phyloP scores from a whole-genome alignment of 1,284 basidiomycete genomes.

The Microbotryum lychnidis-dioicae region DNA sequence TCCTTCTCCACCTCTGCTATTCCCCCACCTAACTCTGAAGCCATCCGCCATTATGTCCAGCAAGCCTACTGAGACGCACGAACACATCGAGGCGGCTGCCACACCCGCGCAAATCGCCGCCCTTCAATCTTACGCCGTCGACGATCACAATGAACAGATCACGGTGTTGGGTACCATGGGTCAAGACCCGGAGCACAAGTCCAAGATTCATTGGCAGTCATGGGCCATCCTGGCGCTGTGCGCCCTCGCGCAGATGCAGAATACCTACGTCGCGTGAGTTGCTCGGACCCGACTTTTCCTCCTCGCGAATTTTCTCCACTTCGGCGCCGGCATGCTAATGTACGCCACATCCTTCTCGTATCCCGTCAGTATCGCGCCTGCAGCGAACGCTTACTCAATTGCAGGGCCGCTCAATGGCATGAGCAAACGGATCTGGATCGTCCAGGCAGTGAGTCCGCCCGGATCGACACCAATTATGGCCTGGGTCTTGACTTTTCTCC shows the following conservation, averaged over 20 bases:
- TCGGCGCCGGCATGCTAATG: neutral
- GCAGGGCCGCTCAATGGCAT: slow-evolving; percentile 7
- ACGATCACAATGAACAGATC: slow-evolving; percentile 5
- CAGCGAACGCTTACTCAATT: slow-evolving; percentile 8
- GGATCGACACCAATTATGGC: neutral
- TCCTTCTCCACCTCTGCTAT: neutral
- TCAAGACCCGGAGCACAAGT: slow-evolving; percentile 13
- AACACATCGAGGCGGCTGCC: slow-evolving; percentile 2
- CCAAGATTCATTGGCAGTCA: neutral
- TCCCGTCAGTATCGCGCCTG: slow-evolving; percentile 4
- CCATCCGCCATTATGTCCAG: neutral
- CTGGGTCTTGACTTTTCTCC: neutral
- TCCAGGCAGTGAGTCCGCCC: slow-evolving; percentile 1
- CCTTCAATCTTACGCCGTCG: slow-evolving; percentile 9
- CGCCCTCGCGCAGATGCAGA: slow-evolving; percentile 5
- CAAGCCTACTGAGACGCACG: slow-evolving; percentile 1
- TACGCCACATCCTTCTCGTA: neutral
- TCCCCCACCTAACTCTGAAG: too few species aligned
- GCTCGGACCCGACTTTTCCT: neutral
- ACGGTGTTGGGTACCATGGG: slow-evolving; percentile 12
- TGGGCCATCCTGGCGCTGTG: slow-evolving; percentile 6
- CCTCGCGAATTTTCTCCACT: neutral
- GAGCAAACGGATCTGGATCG: slow-evolving; percentile 17
- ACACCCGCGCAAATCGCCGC: neutral
- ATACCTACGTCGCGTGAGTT: slow-evolving; percentile 5